Conservation (phyloP, 2,329 filamentous ascomycete genomes). For the Pyrenophora seminiperda region DNA sequence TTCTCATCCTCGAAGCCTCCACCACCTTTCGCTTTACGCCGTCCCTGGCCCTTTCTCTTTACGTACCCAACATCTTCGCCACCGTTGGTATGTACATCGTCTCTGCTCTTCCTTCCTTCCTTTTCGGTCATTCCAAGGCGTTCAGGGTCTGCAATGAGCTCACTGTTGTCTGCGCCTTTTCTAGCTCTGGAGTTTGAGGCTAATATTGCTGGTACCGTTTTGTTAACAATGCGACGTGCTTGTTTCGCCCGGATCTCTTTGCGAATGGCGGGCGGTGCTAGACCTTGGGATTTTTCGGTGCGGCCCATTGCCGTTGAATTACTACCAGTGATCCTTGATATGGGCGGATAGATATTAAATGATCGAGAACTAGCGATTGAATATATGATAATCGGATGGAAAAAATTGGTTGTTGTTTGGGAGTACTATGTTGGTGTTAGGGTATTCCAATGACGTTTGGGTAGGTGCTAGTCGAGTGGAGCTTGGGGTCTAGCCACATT, state of each 20-base stretch:
- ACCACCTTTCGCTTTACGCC: constrained; percentile 32
- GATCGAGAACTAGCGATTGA: too few species aligned
- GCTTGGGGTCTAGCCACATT: too few species aligned
- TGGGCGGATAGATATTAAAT: too few species aligned
- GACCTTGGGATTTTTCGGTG: constrained; percentile 42
- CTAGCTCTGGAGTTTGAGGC: constrained; percentile 60
- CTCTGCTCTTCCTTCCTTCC: background rate
- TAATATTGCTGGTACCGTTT: constrained; percentile 62
- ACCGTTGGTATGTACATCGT: constrained; percentile 1
- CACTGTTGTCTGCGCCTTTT: constrained; percentile 59
- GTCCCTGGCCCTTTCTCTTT: constrained; percentile 44
- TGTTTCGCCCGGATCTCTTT: constrained; percentile 56
- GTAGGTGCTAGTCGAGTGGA: too few species aligned
- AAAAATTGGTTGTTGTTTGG: too few species aligned
- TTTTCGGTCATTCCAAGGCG: background rate
- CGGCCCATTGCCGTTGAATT: constrained; percentile 41
- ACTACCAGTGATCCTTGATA: too few species aligned
- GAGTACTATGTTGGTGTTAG: too few species aligned
- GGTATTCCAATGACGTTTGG: too few species aligned
- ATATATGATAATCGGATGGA: too few species aligned
- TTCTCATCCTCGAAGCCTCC: constrained; percentile 5
- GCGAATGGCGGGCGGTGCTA: constrained; percentile 45
- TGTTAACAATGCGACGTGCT: constrained; percentile 64
- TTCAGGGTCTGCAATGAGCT: constrained; percentile 54
- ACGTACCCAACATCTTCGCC: constrained; percentile 27